phyloP scores from a whole-genome alignment of 495 filamentous ascomycete genomes.

The Tuber microsphaerosporum region DNA sequence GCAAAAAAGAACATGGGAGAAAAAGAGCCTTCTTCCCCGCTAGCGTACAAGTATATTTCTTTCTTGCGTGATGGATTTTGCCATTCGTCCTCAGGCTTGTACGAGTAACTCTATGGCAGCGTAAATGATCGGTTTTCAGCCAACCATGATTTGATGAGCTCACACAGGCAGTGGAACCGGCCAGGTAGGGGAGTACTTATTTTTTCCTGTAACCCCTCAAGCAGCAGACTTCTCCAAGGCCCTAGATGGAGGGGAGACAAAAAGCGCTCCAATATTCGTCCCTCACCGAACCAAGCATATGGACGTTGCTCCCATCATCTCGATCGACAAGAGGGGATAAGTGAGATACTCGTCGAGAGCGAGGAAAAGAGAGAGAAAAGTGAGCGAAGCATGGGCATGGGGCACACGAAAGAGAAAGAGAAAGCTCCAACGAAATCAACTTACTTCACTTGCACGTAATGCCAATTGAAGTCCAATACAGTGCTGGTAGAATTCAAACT shows the following conservation, averaged over 20 bases:
- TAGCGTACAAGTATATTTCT: neutral
- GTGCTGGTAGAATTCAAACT: neutral
- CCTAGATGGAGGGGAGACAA: neutral
- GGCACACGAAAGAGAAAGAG: neutral
- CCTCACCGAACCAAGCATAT: neutral
- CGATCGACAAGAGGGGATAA: neutral
- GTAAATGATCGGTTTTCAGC: neutral
- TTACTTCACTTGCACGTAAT: neutral
- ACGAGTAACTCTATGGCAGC: neutral
- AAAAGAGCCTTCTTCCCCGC: neutral
- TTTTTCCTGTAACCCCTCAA: neutral
- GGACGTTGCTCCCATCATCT: neutral
- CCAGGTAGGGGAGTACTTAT: neutral
- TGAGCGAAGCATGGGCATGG: neutral
- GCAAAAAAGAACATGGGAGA: neutral
- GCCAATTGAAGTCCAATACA: neutral
- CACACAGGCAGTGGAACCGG: neutral
- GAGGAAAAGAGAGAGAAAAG: neutral
- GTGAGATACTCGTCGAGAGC: neutral
- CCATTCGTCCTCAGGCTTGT: neutral
- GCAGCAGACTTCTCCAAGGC: neutral
- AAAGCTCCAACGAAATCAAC: neutral
- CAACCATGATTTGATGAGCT: slow-evolving; percentile 1
- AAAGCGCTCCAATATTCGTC: neutral
- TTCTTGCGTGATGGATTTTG: neutral